Conservation (phyloP, 2,329 filamentous ascomycete genomes). For the Cladosporium velox region DNA sequence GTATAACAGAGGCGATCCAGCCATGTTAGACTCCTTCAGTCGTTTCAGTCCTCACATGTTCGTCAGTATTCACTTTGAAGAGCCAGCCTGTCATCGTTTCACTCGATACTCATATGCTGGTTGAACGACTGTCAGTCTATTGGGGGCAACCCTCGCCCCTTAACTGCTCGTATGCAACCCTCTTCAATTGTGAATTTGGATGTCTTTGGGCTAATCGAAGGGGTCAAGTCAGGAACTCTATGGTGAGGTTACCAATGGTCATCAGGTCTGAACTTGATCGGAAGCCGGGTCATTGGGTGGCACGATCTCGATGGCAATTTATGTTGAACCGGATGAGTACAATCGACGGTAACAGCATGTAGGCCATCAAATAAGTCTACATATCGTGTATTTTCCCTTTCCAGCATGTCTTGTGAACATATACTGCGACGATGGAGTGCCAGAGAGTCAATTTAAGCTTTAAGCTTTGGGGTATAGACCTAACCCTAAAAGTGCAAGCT, state of each 20-base stretch:
- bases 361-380: background rate
- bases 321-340: background rate
- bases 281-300: background rate
- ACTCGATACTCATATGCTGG: background rate
- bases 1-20: background rate
- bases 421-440: background rate
- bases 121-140: background rate
- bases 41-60: background rate
- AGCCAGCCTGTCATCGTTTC: background rate
- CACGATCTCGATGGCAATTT: background rate
- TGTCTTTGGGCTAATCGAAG: background rate
- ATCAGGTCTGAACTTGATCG: background rate
- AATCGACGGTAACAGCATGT: background rate
- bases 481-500: background rate
- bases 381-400: accelerated
- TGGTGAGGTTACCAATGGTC: background rate
- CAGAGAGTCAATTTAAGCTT: background rate
- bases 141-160: background rate
- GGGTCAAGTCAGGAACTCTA: background rate
- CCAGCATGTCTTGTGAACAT: background rate
- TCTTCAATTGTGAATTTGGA: background rate
- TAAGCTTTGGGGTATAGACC: background rate
- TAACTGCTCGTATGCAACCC: background rate
- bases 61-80: background rate
- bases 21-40: background rate